These are phyloP conservation scores for Tothia fuscella DNA, from an alignment of 2,329 filamentous ascomycete genomes.

Conservation along the genomic window DNA sequence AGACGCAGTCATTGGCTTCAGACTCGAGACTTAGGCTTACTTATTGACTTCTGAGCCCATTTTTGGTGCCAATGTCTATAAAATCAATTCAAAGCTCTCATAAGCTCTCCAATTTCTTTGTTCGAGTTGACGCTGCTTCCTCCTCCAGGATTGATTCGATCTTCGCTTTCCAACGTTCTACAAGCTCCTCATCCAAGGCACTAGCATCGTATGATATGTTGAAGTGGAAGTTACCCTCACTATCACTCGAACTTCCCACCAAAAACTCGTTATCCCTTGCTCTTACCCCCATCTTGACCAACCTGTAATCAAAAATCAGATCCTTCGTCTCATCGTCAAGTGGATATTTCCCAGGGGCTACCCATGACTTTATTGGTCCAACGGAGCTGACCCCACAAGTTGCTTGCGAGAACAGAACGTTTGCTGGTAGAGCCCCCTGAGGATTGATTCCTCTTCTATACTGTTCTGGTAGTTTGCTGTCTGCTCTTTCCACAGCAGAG, in stretches of 20 bases:
- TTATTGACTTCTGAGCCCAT: too few relatives aligned
- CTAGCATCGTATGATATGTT: slow-evolving; percentile 31
- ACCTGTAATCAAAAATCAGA: slow-evolving; percentile 29
- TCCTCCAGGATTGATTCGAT: slow-evolving; percentile 22
- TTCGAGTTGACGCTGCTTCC: too few relatives aligned
- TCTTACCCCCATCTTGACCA: slow-evolving; percentile 27
- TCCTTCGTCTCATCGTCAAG: slow-evolving; percentile 19
- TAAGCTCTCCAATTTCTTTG: too few relatives aligned
- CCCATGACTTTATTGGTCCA: slow-evolving; percentile 24
- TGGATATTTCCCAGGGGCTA: slow-evolving; percentile 20
- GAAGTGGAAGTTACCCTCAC: slow-evolving; percentile 24
- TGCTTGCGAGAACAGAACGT: slow-evolving; percentile 21
- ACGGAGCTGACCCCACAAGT: slow-evolving; percentile 35
- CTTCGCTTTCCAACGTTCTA: slow-evolving; percentile 21
- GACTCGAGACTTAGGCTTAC: too few relatives aligned
- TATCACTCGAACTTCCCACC: slow-evolving; percentile 29
- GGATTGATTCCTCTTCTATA: slow-evolving; percentile 20
- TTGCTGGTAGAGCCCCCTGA: slow-evolving; percentile 26
- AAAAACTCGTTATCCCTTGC: slow-evolving; percentile 36
- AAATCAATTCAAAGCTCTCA: too few relatives aligned
- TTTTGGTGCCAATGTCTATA: too few relatives aligned
- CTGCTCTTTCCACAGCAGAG: slow-evolving; percentile 26
- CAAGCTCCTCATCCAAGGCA: slow-evolving; percentile 22
- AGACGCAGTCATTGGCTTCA: too few relatives aligned
- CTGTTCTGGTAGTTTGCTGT: slow-evolving; percentile 23